Evolutionary conservation across 2,329 filamentous ascomycete genomes (phyloP).

Genomic region (Arthrinium phaeospermum): DNA sequence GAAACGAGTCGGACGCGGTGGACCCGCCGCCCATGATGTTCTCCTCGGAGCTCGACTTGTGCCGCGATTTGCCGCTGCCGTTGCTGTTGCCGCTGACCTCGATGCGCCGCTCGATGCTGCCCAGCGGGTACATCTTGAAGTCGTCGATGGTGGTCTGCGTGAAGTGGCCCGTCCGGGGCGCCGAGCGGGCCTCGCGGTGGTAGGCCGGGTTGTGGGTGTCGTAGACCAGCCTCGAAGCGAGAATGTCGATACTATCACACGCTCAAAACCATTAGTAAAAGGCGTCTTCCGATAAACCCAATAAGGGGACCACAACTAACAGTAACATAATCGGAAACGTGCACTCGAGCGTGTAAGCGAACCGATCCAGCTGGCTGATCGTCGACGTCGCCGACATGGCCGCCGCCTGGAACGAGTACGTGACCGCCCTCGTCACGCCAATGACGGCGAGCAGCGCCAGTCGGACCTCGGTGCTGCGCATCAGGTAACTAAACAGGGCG

Average conservation of each 20-base stretch:
- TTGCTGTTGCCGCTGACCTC: neutral
- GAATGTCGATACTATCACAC: conserved; percentile 14
- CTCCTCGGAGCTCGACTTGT: conserved; percentile 11
- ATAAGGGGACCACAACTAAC: too few relatives aligned
- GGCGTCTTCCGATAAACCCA: too few relatives aligned
- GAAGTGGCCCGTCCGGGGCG: neutral
- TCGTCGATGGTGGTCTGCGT: conserved; percentile 13
- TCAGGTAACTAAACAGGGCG: conserved; percentile 46
- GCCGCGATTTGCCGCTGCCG: neutral
- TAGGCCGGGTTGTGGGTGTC: neutral
- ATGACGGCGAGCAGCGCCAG: conserved; percentile 45
- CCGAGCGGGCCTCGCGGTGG: neutral
- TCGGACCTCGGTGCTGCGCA: conserved; percentile 47
- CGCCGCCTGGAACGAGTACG: conserved; percentile 46
- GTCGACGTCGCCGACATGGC: conserved; percentile 44
- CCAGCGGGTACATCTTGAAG: conserved; percentile 9
- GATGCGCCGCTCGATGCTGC: conserved; percentile 18
- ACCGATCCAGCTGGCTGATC: conserved; percentile 47
- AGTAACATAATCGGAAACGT: conserved; percentile 48
- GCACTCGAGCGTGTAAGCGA: conserved; percentile 49
- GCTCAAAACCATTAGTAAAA: neutral
- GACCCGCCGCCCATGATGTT: neutral
- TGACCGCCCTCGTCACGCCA: conserved; percentile 46
- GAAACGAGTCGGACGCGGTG: neutral
- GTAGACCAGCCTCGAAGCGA: conserved; percentile 15